phyloP scores from a whole-genome alignment of 2,329 filamentous ascomycete species.

The Paecilomyces fulvus region DNA sequence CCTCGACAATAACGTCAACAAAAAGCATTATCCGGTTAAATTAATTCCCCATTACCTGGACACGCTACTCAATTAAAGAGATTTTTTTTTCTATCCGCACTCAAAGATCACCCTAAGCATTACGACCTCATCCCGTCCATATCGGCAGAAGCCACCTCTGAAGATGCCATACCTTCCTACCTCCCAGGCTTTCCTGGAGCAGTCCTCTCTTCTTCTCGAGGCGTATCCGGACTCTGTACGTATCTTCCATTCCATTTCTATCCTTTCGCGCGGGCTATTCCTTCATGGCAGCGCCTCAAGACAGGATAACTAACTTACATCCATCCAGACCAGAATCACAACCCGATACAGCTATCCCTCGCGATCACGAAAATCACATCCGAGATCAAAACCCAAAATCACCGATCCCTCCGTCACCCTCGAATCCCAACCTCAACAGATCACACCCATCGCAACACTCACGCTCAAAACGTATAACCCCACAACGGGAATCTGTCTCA shows the following conservation, averaged over 20 bases:
- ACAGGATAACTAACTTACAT: constrained; percentile 5
- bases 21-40: not conserved
- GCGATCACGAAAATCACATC: constrained; percentile 18
- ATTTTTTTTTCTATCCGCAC: not conserved
- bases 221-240: constrained; percentile 76
- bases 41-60: not conserved
- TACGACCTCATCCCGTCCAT: not conserved
- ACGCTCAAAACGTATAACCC: constrained; percentile 88
- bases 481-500: constrained; percentile 68
- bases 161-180: constrained; percentile 73
- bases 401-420: constrained; percentile 12
- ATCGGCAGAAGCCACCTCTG: not conserved
- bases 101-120: not conserved
- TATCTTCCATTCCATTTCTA: constrained; percentile 10
- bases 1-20: not conserved
- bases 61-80: not conserved
- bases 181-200: constrained; percentile 83
- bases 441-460: constrained; percentile 57
- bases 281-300: not conserved
- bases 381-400: constrained; percentile 20
- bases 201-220: constrained; percentile 76
- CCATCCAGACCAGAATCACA: constrained; percentile 69
- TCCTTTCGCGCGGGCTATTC: not conserved
- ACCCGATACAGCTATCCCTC: constrained; percentile 73
- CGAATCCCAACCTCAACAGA: constrained; percentile 16